These are phyloP conservation scores for Cutaneotrichosporon sp. DNA, from an alignment of 1,284 basidiomycete genomes.

Conservation along the genomic window DNA sequence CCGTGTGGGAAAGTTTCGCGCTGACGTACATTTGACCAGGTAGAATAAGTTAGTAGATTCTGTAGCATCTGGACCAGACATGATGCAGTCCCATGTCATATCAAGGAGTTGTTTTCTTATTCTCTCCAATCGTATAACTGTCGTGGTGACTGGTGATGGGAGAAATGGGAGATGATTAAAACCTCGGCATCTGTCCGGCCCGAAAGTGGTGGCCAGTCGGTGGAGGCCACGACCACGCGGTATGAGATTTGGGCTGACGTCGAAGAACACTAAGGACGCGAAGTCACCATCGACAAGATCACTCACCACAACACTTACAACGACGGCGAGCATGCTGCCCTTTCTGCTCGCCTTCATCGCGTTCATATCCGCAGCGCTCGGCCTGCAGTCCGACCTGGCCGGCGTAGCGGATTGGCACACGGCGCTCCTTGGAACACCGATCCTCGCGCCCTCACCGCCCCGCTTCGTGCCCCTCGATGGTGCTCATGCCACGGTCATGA, in stretches of 20 bases:
- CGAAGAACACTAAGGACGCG: neutral
- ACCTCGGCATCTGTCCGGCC: too few species aligned
- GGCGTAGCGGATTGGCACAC: slow-evolving; percentile 85
- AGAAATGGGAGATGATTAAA: too few species aligned
- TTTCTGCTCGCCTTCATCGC: slow-evolving; percentile 8
- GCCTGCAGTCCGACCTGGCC: slow-evolving; percentile 50
- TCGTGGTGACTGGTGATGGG: too few species aligned
- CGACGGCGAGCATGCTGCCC: slow-evolving; percentile 1
- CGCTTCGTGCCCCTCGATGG: slow-evolving; percentile 27
- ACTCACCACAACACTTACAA: neutral
- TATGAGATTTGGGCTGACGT: neutral
- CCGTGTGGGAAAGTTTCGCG: neutral
- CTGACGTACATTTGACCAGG: neutral
- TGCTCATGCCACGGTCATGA: slow-evolving; percentile 51
- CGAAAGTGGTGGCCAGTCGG: neutral
- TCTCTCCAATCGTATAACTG: too few species aligned
- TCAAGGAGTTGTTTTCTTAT: too few species aligned
- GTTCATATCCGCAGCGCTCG: slow-evolving; percentile 4
- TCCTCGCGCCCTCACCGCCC: slow-evolving; percentile 46
- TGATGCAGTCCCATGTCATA: too few species aligned
- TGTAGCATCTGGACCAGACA: neutral
- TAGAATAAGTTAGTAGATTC: neutral
- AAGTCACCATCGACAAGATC: neutral
- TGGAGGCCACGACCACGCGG: slow-evolving; percentile 1
- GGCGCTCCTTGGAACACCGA: slow-evolving; percentile 64